A percentile compares a stretch with the other conserved stretches of the same genome.
These are phyloP conservation scores for Petrea volubilis DNA, from an alignment of 257 asterid species.

Conservation along the genomic window DNA sequence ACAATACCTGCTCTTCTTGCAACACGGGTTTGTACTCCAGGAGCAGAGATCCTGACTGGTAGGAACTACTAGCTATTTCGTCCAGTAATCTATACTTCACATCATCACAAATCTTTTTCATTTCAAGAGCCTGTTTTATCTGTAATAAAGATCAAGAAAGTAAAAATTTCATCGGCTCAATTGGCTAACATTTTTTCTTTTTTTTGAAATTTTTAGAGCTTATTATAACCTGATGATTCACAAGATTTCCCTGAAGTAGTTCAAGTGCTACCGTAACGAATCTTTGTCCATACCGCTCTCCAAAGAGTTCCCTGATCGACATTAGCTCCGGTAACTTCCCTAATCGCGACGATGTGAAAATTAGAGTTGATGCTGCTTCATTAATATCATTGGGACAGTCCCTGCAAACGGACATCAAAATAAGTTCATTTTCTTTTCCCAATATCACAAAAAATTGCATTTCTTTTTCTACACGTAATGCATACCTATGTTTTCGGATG, in stretches of 20 bases:
- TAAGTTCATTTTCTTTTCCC: not conserved
- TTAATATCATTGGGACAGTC: constrained; percentile 77
- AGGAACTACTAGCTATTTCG: constrained; percentile 46
- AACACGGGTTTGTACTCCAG: constrained; percentile 50
- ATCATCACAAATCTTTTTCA: constrained; percentile 49
- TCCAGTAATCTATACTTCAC: constrained; percentile 56
- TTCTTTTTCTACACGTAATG: not conserved
- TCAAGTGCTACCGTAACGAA: constrained; percentile 56
- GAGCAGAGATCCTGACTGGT: constrained; percentile 47
- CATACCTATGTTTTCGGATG: constrained; percentile 64
- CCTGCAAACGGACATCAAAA: constrained; percentile 31
- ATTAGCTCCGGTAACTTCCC: constrained; percentile 79
- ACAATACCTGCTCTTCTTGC: constrained; percentile 33
- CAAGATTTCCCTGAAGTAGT: constrained; percentile 69
- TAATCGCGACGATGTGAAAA: constrained; percentile 79
- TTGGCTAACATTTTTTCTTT: not conserved
- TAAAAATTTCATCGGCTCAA: not conserved
- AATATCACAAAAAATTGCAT: not conserved
- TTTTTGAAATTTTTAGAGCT: not conserved
- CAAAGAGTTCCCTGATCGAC: constrained; percentile 56
- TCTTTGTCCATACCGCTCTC: constrained; percentile 58
- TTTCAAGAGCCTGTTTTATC: constrained; percentile 47
- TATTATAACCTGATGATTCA: constrained; percentile 52
- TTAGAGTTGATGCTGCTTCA: constrained; percentile 69
- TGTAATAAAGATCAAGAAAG: constrained; percentile 25